Base-by-base conservation (phyloP, 805 yeast genomes). In the Maudiozyma barnettii region DNA sequence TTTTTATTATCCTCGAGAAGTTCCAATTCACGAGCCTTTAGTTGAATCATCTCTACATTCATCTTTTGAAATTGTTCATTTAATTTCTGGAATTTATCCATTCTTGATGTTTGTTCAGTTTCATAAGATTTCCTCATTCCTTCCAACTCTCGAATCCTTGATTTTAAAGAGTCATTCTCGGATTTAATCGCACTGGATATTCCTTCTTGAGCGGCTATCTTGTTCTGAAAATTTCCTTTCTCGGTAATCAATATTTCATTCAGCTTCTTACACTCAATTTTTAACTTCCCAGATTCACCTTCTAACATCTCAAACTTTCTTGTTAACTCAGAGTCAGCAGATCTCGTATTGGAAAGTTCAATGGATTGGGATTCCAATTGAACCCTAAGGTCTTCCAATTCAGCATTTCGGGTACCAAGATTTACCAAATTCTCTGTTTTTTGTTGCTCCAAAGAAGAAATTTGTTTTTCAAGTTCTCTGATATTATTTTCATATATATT, bases 141-240 rank as follows among this genome's bases (percentile, higher is more conserved):
- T 49, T 57, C 61, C n/a, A 56, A 46, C 22, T 54, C 54, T 12
- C 40, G 42, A 14, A 55, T 30, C 21, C 61, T 53, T 26, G 47
- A 40, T 41, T 56, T 60, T 42, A 61, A 46, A 9, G 52, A 51
- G 6, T 61, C 61, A 31, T 57, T 58, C 44, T 65, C 69, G 4
- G 64, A 54, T 6, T 52, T 49, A 1, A 66, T 53, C 16, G 67
- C 55, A 21, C 60, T 59, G 35, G 61, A 52, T 3, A 69, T 58
- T 22, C 67, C 69, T 18, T 54, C 54, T 50, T 69, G 72, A 1
- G 70, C 63, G 19, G 63, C 56, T 18, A 70, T 39, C 50, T 69
- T 67, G 40, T 64, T 60, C 21, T 70, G 69, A 41, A 57, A 65
- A n/a, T 54, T 58, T 3, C 60, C 52, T 36, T 57, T 54, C 7